Evolutionary conservation across 2,329 filamentous ascomycete genomes (phyloP).

Genomic region (Colletotrichum musae): DNA sequence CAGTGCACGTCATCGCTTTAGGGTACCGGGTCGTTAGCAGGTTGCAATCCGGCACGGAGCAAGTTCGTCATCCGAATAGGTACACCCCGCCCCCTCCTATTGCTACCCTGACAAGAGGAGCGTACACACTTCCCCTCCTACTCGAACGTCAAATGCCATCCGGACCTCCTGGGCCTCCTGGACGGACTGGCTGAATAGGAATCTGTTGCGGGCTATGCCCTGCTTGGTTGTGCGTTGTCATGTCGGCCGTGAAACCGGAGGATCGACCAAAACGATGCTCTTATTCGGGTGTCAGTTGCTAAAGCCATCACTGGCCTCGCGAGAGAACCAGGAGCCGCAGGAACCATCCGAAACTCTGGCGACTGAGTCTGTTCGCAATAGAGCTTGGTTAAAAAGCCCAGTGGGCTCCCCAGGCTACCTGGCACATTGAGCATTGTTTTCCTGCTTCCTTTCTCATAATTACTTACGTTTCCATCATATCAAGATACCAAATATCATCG

Average conservation of each 20-base stretch:
- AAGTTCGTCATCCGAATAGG: background rate
- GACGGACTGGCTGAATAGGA: constrained; percentile 12
- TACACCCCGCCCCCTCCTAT: background rate
- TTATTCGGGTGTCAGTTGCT: background rate
- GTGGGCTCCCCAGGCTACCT: too few relatives aligned
- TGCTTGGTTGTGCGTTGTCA: constrained; percentile 1
- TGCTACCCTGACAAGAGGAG: background rate
- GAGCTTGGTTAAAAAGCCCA: too few relatives aligned
- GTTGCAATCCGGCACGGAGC: background rate
- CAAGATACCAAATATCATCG: background rate
- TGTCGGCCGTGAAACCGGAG: constrained; percentile 1
- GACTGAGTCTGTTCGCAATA: background rate
- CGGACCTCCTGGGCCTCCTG: constrained; percentile 20
- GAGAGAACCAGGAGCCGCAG: too few relatives aligned
- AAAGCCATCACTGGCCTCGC: background rate
- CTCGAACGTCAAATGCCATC: constrained; percentile 10
- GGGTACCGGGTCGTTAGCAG: background rate
- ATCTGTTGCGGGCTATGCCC: constrained; percentile 5
- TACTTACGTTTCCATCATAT: background rate
- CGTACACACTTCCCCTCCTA: constrained; percentile 7
- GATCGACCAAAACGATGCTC: background rate
- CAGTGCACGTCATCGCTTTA: background rate
- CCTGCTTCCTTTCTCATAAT: background rate
- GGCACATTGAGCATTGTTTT: background rate
- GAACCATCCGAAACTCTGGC: background rate